Conservation (phyloP, 257 asterid species). For the Penstemon eatonii region DNA sequence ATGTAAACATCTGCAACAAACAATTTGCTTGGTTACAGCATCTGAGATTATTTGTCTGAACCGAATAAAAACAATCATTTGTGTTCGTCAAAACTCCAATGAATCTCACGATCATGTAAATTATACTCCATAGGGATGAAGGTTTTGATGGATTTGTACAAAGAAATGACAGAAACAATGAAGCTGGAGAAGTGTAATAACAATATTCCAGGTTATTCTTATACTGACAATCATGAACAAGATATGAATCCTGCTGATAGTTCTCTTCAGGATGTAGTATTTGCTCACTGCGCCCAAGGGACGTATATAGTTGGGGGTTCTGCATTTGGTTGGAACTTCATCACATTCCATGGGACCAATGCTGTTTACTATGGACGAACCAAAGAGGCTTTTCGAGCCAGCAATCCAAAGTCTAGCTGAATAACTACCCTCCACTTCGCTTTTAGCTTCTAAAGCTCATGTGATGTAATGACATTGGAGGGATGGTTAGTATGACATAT, state of each 20-base stretch:
- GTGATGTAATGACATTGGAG: slow-evolving; percentile 3
- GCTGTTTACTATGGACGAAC: slow-evolving; percentile 60
- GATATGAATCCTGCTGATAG: slow-evolving; percentile 34
- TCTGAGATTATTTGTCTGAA: neutral
- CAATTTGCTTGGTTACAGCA: neutral
- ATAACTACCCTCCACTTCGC: neutral
- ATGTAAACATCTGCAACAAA: neutral
- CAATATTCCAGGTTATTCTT: slow-evolving; percentile 12
- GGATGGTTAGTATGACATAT: slow-evolving; percentile 11
- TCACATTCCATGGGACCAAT: slow-evolving; percentile 44
- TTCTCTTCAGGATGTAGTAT: slow-evolving; percentile 30
- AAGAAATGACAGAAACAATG: slow-evolving; percentile 46
- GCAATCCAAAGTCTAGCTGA: slow-evolving; percentile 41
- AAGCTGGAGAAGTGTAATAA: slow-evolving; percentile 44
- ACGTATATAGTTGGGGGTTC: slow-evolving; percentile 68
- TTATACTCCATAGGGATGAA: slow-evolving; percentile 60
- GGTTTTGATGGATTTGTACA: slow-evolving; percentile 60
- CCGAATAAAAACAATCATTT: slow-evolving; percentile 7
- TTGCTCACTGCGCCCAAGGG: slow-evolving; percentile 36
- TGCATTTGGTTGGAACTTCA: slow-evolving; percentile 89
- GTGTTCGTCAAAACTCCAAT: neutral
- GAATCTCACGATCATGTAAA: slow-evolving; percentile 8
- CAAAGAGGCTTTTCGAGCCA: slow-evolving; percentile 61
- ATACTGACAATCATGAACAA: slow-evolving; percentile 30
- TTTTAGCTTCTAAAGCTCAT: slow-evolving; percentile 4